Evolutionary conservation across 768 basidiomycete species (phyloP), one percentile per base, ranked within the genome.

Genomic region (Chalciporus sphaerocephalus): DNA sequence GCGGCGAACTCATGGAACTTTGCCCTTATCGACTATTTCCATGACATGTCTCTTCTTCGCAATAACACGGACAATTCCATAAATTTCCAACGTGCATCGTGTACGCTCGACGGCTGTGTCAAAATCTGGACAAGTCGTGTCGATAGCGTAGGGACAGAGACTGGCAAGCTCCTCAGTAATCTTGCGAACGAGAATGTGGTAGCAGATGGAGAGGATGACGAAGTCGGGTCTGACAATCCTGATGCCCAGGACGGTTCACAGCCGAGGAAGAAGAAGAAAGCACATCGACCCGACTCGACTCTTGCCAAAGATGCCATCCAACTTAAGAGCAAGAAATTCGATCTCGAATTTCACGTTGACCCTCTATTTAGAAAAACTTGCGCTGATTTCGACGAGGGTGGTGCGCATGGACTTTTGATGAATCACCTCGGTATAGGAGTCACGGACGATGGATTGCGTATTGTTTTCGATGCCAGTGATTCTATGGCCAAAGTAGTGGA

Each of bases 41-140:
- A 96, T 55, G 95, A 99, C 64, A 93, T 98, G 86, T 92, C 91
- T 10, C 77, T 98, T 13, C 74, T 99, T 28, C 79, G 96, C 38
- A 97, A 99, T 65, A 83, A 87, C 50, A 80, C 79, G 36, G 94
- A 97, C 60, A 95, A 96, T 58, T 86, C 89, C 12, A 99, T 99
- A 75, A 98, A 99, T 68, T 99, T 99, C 61, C 96, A 98, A 68
- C 94, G 95, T 61, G 96, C 96, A 13, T 94, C 92, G 0, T 94
- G 85, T 62, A 98, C 96, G 0, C 80, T 99, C 17, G 96, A 99
- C 48, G 96, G 95, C 3, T 99, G 96, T 65, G 92, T 99, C 65
- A 99, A 98, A 71, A 97, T 99, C 51, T 99, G 94, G 93, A 98
- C 94, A 6, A 92, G 87, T 55, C 85, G 96, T 37, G 95, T 99